Percentiles rank a stretch among this genome's conserved stretches.
Evolutionary conservation across 345 rosid genomes (phyloP).

Genomic region (Balakata baccata): DNA sequence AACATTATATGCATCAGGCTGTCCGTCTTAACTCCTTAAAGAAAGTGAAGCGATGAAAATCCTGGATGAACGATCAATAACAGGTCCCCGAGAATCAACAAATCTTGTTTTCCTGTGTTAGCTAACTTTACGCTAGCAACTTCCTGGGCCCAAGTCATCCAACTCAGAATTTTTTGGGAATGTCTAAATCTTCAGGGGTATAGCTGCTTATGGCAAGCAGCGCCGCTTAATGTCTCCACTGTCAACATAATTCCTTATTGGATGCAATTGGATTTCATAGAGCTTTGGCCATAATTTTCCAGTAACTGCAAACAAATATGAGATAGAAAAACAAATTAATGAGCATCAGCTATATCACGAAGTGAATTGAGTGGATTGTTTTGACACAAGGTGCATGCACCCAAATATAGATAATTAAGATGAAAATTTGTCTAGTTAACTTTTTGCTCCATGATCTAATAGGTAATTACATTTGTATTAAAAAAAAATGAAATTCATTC

Average conservation of each 20-base stretch:
- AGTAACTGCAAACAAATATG: conserved; percentile 51
- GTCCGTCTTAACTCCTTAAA: too few relatives aligned
- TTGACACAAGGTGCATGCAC: not conserved
- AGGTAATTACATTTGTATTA: not conserved
- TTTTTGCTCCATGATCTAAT: not conserved
- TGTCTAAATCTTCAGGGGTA: too few relatives aligned
- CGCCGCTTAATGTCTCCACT: conserved; percentile 34
- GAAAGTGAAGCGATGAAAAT: too few relatives aligned
- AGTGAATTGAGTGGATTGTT: not conserved
- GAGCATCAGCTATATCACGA: not conserved
- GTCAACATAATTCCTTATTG: conserved; percentile 22
- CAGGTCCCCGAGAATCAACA: not conserved
- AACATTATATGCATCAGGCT: too few relatives aligned
- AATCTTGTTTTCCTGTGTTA: not conserved
- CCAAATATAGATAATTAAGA: not conserved
- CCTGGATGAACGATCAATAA: too few relatives aligned
- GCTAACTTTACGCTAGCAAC: too few relatives aligned
- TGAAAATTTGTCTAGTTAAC: not conserved
- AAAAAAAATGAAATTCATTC: not conserved
- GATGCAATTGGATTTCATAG: conserved; percentile 65
- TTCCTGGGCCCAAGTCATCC: not conserved
- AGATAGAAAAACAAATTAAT: not conserved
- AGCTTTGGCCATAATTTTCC: conserved; percentile 90
- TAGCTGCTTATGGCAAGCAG: conserved; percentile 33
- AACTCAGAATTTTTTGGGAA: not conserved